These are phyloP conservation scores for Sambucus nigra DNA, from an alignment of 129 eudicot species.

Conservation along the genomic window DNA sequence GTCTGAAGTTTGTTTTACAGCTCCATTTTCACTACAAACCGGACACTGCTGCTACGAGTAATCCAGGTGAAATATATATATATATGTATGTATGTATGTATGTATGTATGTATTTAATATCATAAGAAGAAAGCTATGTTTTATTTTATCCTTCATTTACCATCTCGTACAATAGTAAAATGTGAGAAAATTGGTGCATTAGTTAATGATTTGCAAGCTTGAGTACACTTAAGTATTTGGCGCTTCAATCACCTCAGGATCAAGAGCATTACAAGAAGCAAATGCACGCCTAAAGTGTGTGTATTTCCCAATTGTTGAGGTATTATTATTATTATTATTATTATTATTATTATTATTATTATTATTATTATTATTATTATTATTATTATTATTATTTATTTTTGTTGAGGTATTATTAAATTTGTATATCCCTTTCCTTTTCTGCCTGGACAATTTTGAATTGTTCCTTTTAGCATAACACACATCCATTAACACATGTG, in stretches of 20 bases:
- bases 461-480: too few relatives aligned
- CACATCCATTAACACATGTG: neutral
- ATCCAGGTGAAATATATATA: too few relatives aligned
- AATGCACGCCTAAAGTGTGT: conserved; percentile 71
- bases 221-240: neutral
- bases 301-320: conserved; percentile 65
- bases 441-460: too few relatives aligned
- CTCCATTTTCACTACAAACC: conserved; percentile 27
- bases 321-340: too few relatives aligned
- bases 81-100: too few relatives aligned
- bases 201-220: neutral
- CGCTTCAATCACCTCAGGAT: conserved; percentile 23
- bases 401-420: neutral
- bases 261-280: conserved; percentile 35
- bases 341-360: too few relatives aligned
- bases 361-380: too few relatives aligned
- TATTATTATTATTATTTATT: too few relatives aligned
- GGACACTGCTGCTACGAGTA: conserved; percentile 14
- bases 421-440: too few relatives aligned
- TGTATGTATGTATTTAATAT: neutral
- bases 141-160: neutral
- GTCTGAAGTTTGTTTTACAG: conserved; percentile 61
- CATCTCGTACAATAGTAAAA: neutral
- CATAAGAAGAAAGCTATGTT: neutral
- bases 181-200: neutral